Evolutionary conservation across 768 basidiomycete genomes (phyloP).

Genomic region (Suillus luteus): DNA sequence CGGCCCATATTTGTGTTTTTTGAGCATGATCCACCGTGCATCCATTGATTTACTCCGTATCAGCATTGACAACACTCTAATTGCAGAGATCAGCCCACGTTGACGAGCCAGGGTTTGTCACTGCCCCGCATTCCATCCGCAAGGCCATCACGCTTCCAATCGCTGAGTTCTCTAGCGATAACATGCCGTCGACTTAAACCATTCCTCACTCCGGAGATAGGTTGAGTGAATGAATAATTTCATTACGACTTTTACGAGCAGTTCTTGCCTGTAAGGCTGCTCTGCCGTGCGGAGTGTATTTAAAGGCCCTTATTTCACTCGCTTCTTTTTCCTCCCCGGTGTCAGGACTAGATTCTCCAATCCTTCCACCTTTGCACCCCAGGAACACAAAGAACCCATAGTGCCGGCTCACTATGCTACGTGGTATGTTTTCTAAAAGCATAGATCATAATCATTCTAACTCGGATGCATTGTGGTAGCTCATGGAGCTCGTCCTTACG

Average conservation of each 20-base stretch:
- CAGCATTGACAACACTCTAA: not conserved
- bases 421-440: conserved; percentile 29
- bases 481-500: conserved; percentile 27
- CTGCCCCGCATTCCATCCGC: conserved; percentile 30
- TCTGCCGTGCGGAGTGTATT: conserved; percentile 36
- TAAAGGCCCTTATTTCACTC: conserved; percentile 25
- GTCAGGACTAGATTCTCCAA: not conserved
- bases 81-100: conserved; percentile 1
- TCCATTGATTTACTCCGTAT: conserved; percentile 6
- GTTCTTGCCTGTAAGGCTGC: conserved; percentile 35
- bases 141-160: conserved; percentile 40
- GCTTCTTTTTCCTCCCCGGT: not conserved
- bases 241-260: conserved; percentile 28
- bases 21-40: conserved; percentile 32
- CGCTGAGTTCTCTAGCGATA: conserved; percentile 35
- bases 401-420: conserved; percentile 26
- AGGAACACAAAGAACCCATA: not conserved
- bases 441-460: conserved; percentile 21
- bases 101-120: conserved; percentile 26
- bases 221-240: conserved; percentile 35
- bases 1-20: conserved; percentile 35
- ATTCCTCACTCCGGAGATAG: conserved; percentile 29
- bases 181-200: conserved; percentile 28
- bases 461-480: not conserved
- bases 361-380: not conserved